Conservation (phyloP, 768 basidiomycete genomes). For the Steccherinum ochraceum region DNA sequence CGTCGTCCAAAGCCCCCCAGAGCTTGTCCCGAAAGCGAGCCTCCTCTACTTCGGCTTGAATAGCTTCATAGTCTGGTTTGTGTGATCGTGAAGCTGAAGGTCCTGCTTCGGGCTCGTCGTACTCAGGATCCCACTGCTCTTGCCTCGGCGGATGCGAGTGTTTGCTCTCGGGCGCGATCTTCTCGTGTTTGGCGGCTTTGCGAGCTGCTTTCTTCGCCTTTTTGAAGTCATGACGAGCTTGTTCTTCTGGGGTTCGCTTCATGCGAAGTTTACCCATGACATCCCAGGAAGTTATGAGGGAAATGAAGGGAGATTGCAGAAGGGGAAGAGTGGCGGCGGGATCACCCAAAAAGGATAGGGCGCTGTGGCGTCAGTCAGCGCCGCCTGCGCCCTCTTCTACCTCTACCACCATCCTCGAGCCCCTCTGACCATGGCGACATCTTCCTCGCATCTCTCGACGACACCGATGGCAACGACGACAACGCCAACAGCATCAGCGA, state of each 20-base stretch:
- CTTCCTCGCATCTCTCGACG: background rate
- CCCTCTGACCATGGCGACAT: too few species aligned
- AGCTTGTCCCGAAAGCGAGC: constrained; percentile 65
- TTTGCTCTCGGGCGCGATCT: background rate
- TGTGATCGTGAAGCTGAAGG: constrained; percentile 17
- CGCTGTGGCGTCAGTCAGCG: too few species aligned
- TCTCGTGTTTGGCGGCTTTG: constrained; percentile 34
- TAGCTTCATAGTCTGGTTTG: constrained; percentile 40
- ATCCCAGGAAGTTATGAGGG: background rate
- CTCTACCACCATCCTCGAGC: too few species aligned
- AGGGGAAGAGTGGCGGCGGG: background rate
- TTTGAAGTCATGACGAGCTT: constrained; percentile 27
- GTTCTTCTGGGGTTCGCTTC: constrained; percentile 33
- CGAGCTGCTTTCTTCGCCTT: constrained; percentile 45
- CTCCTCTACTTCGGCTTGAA: constrained; percentile 56
- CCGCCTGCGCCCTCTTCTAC: too few species aligned
- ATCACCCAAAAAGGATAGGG: background rate
- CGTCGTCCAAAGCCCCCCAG: constrained; percentile 65
- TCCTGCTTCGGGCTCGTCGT: constrained; percentile 23
- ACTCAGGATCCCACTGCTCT: constrained; percentile 16
- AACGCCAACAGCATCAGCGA: too few species aligned
- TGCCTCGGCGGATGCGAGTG: background rate
- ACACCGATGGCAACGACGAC: too few species aligned
- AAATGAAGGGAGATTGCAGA: background rate
- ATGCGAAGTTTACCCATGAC: constrained; percentile 28